Evolutionary conservation across 2,329 filamentous ascomycete genomes (phyloP), one percentile per base, ranked within the genome.

Genomic region (Fusarium illudens): DNA sequence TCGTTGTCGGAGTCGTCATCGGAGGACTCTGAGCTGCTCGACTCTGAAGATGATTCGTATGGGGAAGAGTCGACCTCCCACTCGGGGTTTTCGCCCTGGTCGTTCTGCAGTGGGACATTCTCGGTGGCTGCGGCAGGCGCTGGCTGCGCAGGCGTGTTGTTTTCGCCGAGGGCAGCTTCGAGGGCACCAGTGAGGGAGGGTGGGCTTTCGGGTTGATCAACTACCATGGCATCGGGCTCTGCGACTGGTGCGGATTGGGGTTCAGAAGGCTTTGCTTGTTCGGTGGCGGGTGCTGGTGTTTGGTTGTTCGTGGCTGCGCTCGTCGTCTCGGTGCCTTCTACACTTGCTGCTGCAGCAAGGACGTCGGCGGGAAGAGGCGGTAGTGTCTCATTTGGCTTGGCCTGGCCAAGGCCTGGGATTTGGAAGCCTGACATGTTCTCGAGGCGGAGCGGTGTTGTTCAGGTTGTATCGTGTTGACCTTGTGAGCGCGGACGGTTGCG

Each of bases 41-140:
- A 87, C 13, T 87, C 84, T 0, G 84, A 85, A 0, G 87, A 92
- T 6, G 90, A 92, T 73, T 90, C 88, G 74, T 91, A 91, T 0
- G 91, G 91, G 0, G 90, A 92, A 2, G 91, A 94, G 73, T 95
- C 92, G 8, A 85, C 82, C 75, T 97, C 93, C 92, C 93, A 98
- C 78, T 97, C 94, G 4, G 91, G 90, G 44, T 91, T 83, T 11
- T 80, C 82, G 57, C 72, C 71, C 50, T 78, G 68, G 12, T 77
- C 78, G 33, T 75, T 73, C 48, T 78, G 77, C n/a, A 78, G 74
- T 2, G 71, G 65, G 15, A 50, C 67, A 13, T 65, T 58, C 10
- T 65, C 67, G 34, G 64, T 32, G 30, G 56, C 55, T 50, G 48
- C 32, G 58, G 56, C 30, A 48, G 39, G 29, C 57, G 69, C 60